These are phyloP conservation scores for Diaporthe capsici DNA, from an alignment of 2,329 filamentous ascomycete species.

Conservation along the genomic window DNA sequence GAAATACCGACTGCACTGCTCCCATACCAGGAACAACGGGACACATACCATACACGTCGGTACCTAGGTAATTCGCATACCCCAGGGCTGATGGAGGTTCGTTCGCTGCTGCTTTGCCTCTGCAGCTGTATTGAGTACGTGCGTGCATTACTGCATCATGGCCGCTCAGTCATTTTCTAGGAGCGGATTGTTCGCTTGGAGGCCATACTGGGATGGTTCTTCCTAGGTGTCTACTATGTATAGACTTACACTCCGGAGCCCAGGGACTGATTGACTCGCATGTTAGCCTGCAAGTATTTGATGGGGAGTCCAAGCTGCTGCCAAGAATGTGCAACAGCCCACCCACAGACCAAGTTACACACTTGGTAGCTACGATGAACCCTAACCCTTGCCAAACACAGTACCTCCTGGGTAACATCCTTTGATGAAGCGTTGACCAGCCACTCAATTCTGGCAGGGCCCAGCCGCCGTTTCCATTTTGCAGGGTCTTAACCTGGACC, in stretches of 20 bases:
- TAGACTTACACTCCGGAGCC: neutral
- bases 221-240: neutral
- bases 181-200: neutral
- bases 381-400: slow-evolving; percentile 4
- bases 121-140: neutral
- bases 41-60: neutral
- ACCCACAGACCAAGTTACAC: neutral
- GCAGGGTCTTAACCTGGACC: slow-evolving; percentile 28
- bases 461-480: slow-evolving; percentile 17
- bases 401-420: slow-evolving; percentile 3
- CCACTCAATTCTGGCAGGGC: slow-evolving; percentile 24
- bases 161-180: neutral
- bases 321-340: slow-evolving; percentile 4
- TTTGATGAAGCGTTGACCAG: slow-evolving; percentile 15
- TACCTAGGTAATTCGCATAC: neutral
- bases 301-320: neutral
- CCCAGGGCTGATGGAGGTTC: neutral
- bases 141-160: neutral
- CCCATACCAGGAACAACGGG: neutral
- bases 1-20: neutral
- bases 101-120: neutral
- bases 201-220: neutral
- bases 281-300: neutral
- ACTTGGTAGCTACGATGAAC: neutral
- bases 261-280: neutral